Conservation (phyloP, 2,329 filamentous ascomycete species). For the Beauveria caledonica region DNA sequence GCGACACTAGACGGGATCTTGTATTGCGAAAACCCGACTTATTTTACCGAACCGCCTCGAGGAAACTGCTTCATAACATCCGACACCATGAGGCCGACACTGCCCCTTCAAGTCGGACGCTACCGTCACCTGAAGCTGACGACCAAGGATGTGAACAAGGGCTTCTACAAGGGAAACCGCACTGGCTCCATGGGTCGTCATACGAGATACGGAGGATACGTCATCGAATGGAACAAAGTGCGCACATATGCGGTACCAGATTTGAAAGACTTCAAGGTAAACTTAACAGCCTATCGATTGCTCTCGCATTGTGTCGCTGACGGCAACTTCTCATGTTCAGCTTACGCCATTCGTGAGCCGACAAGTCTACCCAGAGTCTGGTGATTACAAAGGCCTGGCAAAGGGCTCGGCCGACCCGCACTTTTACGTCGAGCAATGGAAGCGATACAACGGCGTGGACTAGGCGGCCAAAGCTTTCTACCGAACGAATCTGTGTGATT, state of each 20-base stretch:
- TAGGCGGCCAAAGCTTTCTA: slow-evolving; percentile 22
- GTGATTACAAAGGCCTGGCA: slow-evolving; percentile 45
- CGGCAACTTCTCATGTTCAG: slow-evolving; percentile 33
- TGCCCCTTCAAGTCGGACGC: slow-evolving; percentile 52
- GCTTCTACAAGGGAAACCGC: slow-evolving; percentile 95
- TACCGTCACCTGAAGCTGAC: slow-evolving; percentile 74
- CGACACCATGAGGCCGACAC: slow-evolving; percentile 54
- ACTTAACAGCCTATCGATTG: neutral
- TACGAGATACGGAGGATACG: slow-evolving; percentile 75
- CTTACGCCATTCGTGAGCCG: slow-evolving; percentile 71
- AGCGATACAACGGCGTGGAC: slow-evolving; percentile 56
- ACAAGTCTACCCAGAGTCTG: slow-evolving; percentile 44
- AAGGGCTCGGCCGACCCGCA: slow-evolving; percentile 52
- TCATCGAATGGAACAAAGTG: slow-evolving; percentile 79
- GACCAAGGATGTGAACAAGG: slow-evolving; percentile 86
- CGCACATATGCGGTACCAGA: slow-evolving; percentile 80
- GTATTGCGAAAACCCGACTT: too few relatives aligned
- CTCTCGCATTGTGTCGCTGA: neutral
- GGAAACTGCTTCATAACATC: neutral
- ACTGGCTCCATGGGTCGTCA: slow-evolving; percentile 81
- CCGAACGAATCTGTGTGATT: neutral
- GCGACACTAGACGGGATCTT: neutral
- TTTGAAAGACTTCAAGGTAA: slow-evolving; percentile 64
- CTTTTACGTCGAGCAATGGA: slow-evolving; percentile 58
- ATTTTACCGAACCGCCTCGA: neutral